A percentile compares a stretch with the other conserved stretches of the same genome.
phyloP scores from a whole-genome alignment of 2,329 filamentous ascomycete species.

The Pestalotiopsis sp. region DNA sequence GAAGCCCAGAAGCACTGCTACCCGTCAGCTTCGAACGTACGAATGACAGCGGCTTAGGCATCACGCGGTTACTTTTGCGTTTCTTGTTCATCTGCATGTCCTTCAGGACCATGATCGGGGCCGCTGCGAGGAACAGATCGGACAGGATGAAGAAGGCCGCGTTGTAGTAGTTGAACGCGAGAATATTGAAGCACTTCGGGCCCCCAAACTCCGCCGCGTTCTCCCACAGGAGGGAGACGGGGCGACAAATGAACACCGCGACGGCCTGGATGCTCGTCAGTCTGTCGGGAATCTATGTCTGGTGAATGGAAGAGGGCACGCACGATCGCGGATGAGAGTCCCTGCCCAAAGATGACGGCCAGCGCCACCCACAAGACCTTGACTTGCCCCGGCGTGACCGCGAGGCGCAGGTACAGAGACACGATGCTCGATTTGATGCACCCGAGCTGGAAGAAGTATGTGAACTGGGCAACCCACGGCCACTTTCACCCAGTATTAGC shows the following conservation, averaged over 20 bases:
- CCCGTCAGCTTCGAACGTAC: neutral
- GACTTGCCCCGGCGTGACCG: neutral
- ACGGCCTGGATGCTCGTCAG: neutral
- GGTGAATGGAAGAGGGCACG: neutral
- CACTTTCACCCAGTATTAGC: neutral
- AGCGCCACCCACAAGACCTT: neutral
- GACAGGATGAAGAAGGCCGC: neutral
- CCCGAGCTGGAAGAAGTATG: neutral
- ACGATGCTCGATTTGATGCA: neutral
- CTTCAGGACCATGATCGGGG: neutral
- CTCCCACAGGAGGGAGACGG: neutral
- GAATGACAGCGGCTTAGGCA: neutral
- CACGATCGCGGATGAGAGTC: neutral
- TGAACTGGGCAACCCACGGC: neutral
- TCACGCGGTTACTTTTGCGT: neutral
- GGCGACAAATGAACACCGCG: neutral
- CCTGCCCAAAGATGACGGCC: neutral
- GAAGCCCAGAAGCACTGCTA: neutral
- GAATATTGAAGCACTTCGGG: neutral
- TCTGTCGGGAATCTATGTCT: neutral
- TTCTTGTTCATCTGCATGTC: constrained; percentile 2
- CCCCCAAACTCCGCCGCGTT: neutral
- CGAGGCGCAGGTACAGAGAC: neutral
- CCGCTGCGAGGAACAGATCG: neutral
- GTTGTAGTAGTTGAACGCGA: neutral